Conservation (phyloP, 2,329 filamentous ascomycete species). For the Emmonsiellopsis sp. region DNA sequence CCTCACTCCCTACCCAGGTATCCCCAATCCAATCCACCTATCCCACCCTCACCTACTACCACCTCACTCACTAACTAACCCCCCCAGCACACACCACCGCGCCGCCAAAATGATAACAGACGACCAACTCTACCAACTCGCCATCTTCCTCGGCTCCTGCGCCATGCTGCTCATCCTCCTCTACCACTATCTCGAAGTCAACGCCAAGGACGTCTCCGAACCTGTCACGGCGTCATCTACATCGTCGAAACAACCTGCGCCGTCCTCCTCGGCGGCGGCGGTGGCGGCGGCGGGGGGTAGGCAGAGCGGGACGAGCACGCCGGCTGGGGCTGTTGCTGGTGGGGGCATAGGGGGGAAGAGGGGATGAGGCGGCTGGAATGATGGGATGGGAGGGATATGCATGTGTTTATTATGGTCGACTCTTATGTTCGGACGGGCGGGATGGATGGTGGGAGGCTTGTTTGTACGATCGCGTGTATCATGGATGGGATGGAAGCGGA, state of each 20-base stretch:
- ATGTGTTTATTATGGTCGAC: neutral
- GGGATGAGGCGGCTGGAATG: neutral
- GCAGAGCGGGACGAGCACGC: neutral
- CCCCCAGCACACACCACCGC: neutral
- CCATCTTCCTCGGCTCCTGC: constrained; percentile 81
- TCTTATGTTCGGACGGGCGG: neutral
- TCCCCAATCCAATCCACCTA: neutral
- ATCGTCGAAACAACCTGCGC: neutral
- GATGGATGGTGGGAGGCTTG: too few species aligned
- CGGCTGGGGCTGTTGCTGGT: neutral
- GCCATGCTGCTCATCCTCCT: constrained; percentile 88
- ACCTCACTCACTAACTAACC: too few species aligned
- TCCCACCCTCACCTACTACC: neutral
- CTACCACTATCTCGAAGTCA: constrained; percentile 95
- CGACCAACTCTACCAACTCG: constrained; percentile 78
- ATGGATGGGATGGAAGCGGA: too few species aligned
- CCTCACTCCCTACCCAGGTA: neutral
- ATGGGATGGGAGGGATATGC: neutral
- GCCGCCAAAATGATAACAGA: constrained; percentile 78
- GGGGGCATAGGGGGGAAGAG: neutral
- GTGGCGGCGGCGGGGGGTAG: neutral
- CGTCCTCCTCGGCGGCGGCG: neutral
- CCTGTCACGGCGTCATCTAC: neutral
- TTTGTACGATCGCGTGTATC: too few species aligned
- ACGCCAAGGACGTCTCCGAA: constrained; percentile 51